These are phyloP conservation scores for Lunularia cruciata DNA, from an alignment of 225 moss, liverwort and hornwort species.

Conservation along the genomic window DNA sequence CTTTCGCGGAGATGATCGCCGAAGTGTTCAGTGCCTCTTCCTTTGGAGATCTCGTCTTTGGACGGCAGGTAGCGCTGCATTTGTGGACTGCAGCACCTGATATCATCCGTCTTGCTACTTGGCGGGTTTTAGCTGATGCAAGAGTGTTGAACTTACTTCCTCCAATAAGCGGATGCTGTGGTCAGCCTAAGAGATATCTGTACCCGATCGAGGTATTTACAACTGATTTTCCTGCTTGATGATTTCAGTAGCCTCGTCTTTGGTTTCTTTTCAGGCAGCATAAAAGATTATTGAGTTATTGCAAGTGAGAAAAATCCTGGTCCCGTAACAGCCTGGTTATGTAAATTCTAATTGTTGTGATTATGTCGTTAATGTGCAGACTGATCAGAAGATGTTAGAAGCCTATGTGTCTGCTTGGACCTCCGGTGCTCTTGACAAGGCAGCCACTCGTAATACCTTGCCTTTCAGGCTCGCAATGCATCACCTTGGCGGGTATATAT, in stretches of 20 bases:
- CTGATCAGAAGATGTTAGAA: slow-evolving; percentile 61
- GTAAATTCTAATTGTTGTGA: not conserved
- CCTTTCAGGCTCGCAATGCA: slow-evolving; percentile 64
- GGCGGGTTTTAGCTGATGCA: slow-evolving; percentile 71
- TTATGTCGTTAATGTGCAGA: slow-evolving; percentile 44
- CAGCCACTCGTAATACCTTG: slow-evolving; percentile 53
- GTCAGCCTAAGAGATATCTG: slow-evolving; percentile 57
- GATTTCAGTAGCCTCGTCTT: not conserved
- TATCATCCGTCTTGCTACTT: slow-evolving; percentile 64
- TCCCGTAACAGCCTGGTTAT: not conserved
- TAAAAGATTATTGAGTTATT: too few relatives aligned
- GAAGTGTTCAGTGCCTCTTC: slow-evolving; percentile 83
- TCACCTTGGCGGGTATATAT: slow-evolving; percentile 70
- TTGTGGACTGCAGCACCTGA: slow-evolving; percentile 65
- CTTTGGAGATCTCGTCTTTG: slow-evolving; percentile 78
- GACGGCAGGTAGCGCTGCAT: slow-evolving; percentile 76
- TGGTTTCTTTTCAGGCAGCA: not conserved
- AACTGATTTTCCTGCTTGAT: not conserved
- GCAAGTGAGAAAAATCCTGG: too few relatives aligned
- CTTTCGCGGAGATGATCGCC: slow-evolving; percentile 67
- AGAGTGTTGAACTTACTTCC: slow-evolving; percentile 79
- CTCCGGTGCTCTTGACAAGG: slow-evolving; percentile 65
- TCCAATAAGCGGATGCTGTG: slow-evolving; percentile 66
- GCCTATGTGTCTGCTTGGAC: slow-evolving; percentile 69
- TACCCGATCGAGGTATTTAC: slow-evolving; percentile 63